Percentiles rank a stretch among this genome's conserved stretches.
Evolutionary conservation across 208 protist species (phyloP).

Genomic region (Trypanosoma melophagium): DNA sequence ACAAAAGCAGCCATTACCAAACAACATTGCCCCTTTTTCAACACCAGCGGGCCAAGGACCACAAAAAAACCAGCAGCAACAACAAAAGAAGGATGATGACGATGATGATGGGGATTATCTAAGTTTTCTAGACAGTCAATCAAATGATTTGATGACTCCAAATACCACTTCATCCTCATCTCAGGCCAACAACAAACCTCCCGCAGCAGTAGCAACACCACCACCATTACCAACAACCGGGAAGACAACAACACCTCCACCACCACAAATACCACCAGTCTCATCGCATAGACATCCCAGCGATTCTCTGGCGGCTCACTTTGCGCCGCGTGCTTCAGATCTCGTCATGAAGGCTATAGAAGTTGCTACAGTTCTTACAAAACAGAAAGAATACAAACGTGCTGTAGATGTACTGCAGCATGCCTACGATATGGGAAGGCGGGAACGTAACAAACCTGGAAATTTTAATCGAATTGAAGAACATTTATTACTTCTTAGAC

Average conservation of each 20-base stretch:
- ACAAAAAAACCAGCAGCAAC: not conserved
- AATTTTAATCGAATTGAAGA: slow-evolving; percentile 70
- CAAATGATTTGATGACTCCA: not conserved
- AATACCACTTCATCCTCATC: not conserved
- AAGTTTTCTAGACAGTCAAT: slow-evolving; percentile 16
- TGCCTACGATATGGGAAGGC: slow-evolving; percentile 56
- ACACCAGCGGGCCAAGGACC: too few relatives aligned
- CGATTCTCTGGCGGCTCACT: slow-evolving; percentile 8
- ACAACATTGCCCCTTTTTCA: too few relatives aligned
- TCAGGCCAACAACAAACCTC: not conserved
- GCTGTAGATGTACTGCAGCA: slow-evolving; percentile 82
- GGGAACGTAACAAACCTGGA: slow-evolving; percentile 58
- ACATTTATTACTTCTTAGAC: slow-evolving; percentile 60
- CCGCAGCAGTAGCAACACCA: not conserved
- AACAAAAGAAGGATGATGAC: not conserved
- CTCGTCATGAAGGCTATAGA: slow-evolving; percentile 71
- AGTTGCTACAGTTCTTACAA: slow-evolving; percentile 42
- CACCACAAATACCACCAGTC: slow-evolving; percentile 17
- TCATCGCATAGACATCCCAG: not conserved
- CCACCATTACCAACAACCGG: not conserved
- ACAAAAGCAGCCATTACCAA: not conserved
- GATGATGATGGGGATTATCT: slow-evolving; percentile 31
- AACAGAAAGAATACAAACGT: slow-evolving; percentile 71
- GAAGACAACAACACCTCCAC: slow-evolving; percentile 10
- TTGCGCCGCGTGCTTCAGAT: slow-evolving; percentile 43